Evolutionary conservation across 257 asterid species (phyloP).

Genomic region (Cynanchum wilfordii): DNA sequence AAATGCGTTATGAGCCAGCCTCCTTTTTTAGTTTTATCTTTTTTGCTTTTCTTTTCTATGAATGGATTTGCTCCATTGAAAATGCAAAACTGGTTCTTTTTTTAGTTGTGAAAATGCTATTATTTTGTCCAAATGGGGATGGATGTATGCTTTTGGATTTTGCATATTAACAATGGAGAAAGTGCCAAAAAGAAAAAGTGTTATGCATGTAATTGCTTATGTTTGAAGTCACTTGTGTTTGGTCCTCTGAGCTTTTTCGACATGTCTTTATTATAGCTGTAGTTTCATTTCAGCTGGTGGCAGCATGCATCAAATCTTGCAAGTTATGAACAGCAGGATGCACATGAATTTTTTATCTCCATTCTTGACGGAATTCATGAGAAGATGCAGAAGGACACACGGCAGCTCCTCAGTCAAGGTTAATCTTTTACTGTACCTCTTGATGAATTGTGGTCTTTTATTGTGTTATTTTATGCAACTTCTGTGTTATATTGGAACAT

Average conservation of each 20-base stretch:
- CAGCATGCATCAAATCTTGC: slow-evolving; percentile 98
- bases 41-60: not conserved
- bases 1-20: too few relatives aligned
- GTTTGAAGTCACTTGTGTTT: slow-evolving; percentile 10
- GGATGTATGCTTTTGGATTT: not conserved
- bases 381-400: slow-evolving; percentile 66
- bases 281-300: slow-evolving; percentile 98
- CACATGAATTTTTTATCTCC: slow-evolving; percentile 95
- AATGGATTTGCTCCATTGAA: too few relatives aligned
- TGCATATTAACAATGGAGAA: not conserved
- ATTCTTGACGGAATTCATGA: slow-evolving; percentile 93
- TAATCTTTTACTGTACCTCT: slow-evolving; percentile 6
- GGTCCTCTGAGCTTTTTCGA: not conserved
- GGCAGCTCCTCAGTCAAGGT: slow-evolving; percentile 60
- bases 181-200: not conserved
- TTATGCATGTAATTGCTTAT: slow-evolving; percentile 1
- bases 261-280: slow-evolving; percentile 12
- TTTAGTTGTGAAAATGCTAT: too few relatives aligned
- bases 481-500: not conserved
- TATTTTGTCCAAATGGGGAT: not conserved
- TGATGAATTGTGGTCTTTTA: not conserved
- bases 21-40: too few relatives aligned
- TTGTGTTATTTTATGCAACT: not conserved
- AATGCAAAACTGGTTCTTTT: too few relatives aligned
- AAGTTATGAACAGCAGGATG: slow-evolving; percentile 95